Base-by-base conservation (phyloP, 148 eudicot genomes). In the Cornus kousa region DNA sequence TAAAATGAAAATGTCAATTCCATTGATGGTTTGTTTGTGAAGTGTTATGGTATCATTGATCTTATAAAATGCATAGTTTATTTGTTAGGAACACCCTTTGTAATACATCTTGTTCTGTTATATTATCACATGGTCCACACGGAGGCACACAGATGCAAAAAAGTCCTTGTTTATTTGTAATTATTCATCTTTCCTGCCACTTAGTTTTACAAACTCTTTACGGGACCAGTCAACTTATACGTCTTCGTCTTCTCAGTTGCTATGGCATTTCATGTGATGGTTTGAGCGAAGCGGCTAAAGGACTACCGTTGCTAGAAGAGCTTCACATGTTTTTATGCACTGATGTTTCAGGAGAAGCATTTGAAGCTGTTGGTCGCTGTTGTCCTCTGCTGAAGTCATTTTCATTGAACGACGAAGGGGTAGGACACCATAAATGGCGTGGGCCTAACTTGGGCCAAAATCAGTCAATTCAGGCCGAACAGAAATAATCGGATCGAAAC, bases 321-420 rank as follows among this genome's bases (percentile, higher is more conserved):
- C 86, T 92, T 71, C 89, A 88, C 73, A 81, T 91, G 64, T 81
- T 80, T 66, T 77, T 2, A 1, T 35, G 71, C 57, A 77, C 79
- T 50, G 13, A 79, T 35, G 37, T 88, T 71, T n/a, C 82, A 71
- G 71, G 39, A 39, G 80, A 82, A 55, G 78, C 80, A 17, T 75
- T 86, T 14, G 76, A 77, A 81, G 76, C 40, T 28, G 72, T 91
- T 37, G 92, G 92, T 33, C 80, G 14, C 7, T 71, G 75, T 67
- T 91, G 92, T 77, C 91, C 91, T 74, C 60, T 62, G 76, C 87
- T 93, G 50, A 91, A 82, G 73, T 85, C 91, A 55, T 88, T 93
- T 70, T 85, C 82, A 62, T 71, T 87, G 71, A 93, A 87, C 70
- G 80, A 77, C 68, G 77, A 76, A 48, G 88, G 82, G 11, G 83